Evolutionary conservation across 1,284 basidiomycete genomes (phyloP), one percentile per base, ranked within the genome.

Genomic region (Ceratobasidium sp.): DNA sequence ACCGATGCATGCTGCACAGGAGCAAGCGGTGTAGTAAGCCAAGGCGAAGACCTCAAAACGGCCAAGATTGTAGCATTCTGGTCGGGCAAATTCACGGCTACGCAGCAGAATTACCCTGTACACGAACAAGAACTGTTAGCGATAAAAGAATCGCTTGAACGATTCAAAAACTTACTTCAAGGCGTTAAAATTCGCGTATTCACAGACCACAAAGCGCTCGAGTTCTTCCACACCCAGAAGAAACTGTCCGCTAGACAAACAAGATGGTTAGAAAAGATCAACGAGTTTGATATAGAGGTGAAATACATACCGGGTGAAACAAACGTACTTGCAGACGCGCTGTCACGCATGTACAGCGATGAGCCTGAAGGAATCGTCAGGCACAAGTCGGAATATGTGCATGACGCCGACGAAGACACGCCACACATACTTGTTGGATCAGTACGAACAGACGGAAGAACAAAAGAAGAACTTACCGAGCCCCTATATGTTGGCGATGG

Each of bases 171-270:
- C 19, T 19, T 46, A 19, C 43, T 46, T 19, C 43, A 46, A 19
- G n/a, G n/a, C n/a, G n/a, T n/a, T n/a, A n/a, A n/a, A n/a, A n/a
- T n/a, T n/a, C n/a, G n/a, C n/a, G n/a, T n/a, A n/a, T n/a, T n/a
- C n/a, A n/a, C n/a, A n/a, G 83, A 84, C 63, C 83, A 84, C 61
- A 76, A 80, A 41, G 79, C 78, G 0, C 79, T 84, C 0, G 78
- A 80, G 34, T 79, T 79, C 69, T 61, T 84, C 1, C 69, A 76
- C 74, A 79, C 77, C 0, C 83, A 84, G 71, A 80, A 78, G 71
- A 79, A 81, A 37, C 68, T 84, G 31, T 81, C 81, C 0, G 76
- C 79, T 0, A 65, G 79, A 13, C 83, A 81, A 76, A 77, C 76
- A 11, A 74, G 81, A 29, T 84, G 84, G 85, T 7, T 85, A 24